Percentiles rank a stretch among this genome's conserved stretches.
Evolutionary conservation across 495 filamentous ascomycete species (phyloP).

Genomic region (Neurospora sp.): DNA sequence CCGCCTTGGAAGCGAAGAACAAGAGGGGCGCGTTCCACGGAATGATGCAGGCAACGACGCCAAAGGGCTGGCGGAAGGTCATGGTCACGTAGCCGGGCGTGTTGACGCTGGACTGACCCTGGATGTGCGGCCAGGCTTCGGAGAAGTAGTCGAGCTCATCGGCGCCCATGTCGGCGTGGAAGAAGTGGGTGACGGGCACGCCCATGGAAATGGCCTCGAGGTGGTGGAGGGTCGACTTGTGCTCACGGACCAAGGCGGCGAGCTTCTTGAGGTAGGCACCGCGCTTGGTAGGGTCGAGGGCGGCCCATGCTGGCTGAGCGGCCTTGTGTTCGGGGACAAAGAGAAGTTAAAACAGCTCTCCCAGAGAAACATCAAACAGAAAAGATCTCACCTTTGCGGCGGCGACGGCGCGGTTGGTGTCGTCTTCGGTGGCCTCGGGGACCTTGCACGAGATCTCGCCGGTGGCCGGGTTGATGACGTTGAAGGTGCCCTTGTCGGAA

Average conservation of each 20-base stretch:
- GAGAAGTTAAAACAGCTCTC: no score
- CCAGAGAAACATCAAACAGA: no score
- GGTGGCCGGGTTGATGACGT: conserved; percentile 25
- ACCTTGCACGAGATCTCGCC: conserved; percentile 16
- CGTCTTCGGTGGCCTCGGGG: conserved; percentile 27
- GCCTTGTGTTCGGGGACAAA: conserved; percentile 7
- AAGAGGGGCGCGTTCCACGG: conserved; percentile 81
- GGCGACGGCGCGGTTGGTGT: conserved; percentile 48
- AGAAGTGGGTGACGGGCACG: conserved; percentile 30
- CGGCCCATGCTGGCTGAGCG: conserved; percentile 49
- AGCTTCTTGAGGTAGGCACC: conserved; percentile 42
- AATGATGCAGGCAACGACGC: conserved; percentile 86
- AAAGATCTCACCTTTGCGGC: conserved; percentile 33
- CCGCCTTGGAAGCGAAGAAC: conserved; percentile 86
- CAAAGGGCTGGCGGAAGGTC: conserved; percentile 78
- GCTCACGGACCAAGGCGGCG: conserved; percentile 36
- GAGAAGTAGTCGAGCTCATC: conserved; percentile 25
- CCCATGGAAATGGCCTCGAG: conserved; percentile 48
- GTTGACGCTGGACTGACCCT: conserved; percentile 78
- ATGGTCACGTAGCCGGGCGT: conserved; percentile 74
- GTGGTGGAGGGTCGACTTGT: conserved; percentile 38
- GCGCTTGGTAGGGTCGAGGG: conserved; percentile 33
- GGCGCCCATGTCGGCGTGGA: conserved; percentile 1
- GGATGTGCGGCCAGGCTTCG: conserved; percentile 23
- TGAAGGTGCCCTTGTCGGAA: conserved; percentile 24